Evolutionary conservation across 495 filamentous ascomycete species (phyloP), one percentile per base, ranked within the genome.

Genomic region (Talaromyces wortmannii): DNA sequence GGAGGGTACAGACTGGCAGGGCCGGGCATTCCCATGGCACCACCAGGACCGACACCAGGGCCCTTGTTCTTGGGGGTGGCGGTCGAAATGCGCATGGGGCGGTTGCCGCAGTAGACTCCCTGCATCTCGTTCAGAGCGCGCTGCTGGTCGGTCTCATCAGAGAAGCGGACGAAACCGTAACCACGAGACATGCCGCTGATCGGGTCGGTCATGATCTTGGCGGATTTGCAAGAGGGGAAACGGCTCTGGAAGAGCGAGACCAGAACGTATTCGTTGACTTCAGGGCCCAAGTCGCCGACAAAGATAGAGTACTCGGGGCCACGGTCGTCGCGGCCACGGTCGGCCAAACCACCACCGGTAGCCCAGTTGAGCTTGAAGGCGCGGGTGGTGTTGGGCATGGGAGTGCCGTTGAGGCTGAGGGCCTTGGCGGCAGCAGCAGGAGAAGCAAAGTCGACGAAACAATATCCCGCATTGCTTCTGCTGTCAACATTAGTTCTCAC

Each of bases 311-410:
- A 96, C 67, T 99, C 94, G 13, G 94, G 94, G 50, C 92, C 91
- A 69, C 94, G 91, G 65, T 97, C 94, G 68, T 97, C 95, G 57
- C 84, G 83, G 75, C 89, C 92, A 62, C 94, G 85, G 65, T 99
- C 95, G 52, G 95, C 89, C 29, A 99, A 80, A 43, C 94, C 94
- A 62, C 94, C 94, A 58, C 94, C 94, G 57, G 91, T 96, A 61
- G 94, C 94, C 94, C 94, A 99, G 79, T 99, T 99, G 44, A 99
- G 80, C 79, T 97, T 97, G 83, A 99, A 99, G 31, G 91, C 86
- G 12, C 94, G 91, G 65, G 86, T 86, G 31, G 91, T 92, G 80
- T 96, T 96, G 43, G 94, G 92, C 63, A 97, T 96, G 29, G 89
- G 81, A 48, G 84, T 87, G 52, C 95, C 94, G 69, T 96, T 97